phyloP scores from a whole-genome alignment of 2,329 filamentous ascomycete genomes.

The Pseudogymnoascus sp. region DNA sequence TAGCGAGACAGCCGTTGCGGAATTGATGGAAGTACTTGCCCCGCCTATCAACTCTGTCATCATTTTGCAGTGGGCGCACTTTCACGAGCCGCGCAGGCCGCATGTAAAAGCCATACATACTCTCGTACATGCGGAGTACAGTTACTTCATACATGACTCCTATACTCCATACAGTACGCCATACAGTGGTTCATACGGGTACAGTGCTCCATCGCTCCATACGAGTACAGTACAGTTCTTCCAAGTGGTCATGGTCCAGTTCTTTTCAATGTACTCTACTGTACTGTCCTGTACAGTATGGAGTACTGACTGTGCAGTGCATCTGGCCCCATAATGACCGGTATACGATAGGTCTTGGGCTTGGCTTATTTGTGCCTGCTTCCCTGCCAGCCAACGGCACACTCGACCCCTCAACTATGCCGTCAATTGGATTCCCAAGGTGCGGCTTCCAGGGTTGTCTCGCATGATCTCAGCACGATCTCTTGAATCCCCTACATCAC shows the following conservation, averaged over 20 bases:
- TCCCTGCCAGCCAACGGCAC: neutral
- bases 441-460: constrained; percentile 2
- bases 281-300: neutral
- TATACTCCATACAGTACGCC: neutral
- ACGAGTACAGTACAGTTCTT: neutral
- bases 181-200: neutral
- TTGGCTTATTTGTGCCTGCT: constrained; percentile 5
- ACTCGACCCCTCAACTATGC: constrained; percentile 1
- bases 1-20: constrained; percentile 7
- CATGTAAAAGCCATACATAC: neutral
- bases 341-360: neutral
- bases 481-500: neutral
- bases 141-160: constrained; percentile 2
- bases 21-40: constrained; percentile 3
- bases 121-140: neutral
- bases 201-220: neutral
- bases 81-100: constrained; percentile 3
- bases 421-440: constrained; percentile 9
- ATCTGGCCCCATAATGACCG: neutral
- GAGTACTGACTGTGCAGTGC: neutral
- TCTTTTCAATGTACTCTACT: neutral
- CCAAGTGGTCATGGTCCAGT: neutral
- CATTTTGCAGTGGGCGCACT: neutral
- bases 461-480: constrained; percentile 7
- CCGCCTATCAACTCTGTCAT: neutral